Evolutionary conservation across 1,284 basidiomycete species (phyloP).

Genomic region (Leccinum griseonigrum): DNA sequence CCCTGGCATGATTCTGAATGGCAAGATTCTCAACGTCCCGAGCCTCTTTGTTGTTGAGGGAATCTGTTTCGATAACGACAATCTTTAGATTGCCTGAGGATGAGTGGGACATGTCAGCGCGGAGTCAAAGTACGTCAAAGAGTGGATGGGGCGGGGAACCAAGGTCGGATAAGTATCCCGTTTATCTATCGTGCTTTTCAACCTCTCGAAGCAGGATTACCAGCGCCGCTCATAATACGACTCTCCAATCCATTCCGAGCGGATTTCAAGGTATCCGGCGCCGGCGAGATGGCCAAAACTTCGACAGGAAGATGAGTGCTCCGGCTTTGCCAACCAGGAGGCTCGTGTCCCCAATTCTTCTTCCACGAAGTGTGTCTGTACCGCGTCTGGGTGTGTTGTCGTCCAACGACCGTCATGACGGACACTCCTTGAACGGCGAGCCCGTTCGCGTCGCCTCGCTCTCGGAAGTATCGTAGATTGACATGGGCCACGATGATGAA

Average conservation of each 20-base stretch:
- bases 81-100: neutral
- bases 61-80: neutral
- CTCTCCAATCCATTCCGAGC: neutral
- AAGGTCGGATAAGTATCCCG: neutral
- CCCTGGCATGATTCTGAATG: neutral
- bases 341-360: conserved; percentile 81
- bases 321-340: conserved; percentile 78
- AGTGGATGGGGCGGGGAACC: neutral
- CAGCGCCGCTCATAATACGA: neutral
- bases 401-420: conserved; percentile 42
- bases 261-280: conserved; percentile 37
- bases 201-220: neutral
- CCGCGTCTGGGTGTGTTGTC: conserved; percentile 48
- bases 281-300: conserved; percentile 63
- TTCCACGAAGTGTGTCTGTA: conserved; percentile 73
- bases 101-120: neutral
- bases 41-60: neutral
- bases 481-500: conserved; percentile 68
- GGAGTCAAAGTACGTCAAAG: neutral
- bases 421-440: conserved; percentile 49
- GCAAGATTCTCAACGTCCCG: neutral
- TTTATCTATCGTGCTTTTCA: neutral
- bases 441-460: conserved; percentile 51
- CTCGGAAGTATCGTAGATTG: conserved; percentile 73
- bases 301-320: conserved; percentile 68